Percentiles rank a stretch among this genome's conserved stretches.
phyloP scores from a whole-genome alignment of 163 green algal species.

The Chloroidium sp. region DNA sequence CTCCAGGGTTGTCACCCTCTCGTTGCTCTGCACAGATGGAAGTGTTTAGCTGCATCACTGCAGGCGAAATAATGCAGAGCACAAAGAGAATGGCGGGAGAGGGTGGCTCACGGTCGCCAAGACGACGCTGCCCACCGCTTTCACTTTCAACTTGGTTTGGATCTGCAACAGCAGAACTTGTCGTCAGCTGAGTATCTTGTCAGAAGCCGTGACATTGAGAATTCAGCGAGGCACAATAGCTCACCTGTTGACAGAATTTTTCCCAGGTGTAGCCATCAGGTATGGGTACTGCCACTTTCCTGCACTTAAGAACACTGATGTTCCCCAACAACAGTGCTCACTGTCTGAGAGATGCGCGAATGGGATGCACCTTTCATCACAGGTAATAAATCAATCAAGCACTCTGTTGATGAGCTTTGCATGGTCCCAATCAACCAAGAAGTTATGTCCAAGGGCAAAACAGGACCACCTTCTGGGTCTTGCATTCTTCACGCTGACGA shows the following conservation, averaged over 20 bases:
- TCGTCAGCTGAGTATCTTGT: background rate
- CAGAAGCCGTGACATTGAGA: background rate
- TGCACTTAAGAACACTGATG: slow-evolving; percentile 14
- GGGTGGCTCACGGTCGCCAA: slow-evolving; percentile 48
- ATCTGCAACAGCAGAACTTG: slow-evolving; percentile 31
- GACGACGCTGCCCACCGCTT: slow-evolving; percentile 55
- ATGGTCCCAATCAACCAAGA: background rate
- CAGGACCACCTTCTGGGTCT: slow-evolving; percentile 45
- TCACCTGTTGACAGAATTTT: slow-evolving; percentile 55
- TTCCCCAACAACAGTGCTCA: no score
- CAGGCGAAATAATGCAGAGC: background rate
- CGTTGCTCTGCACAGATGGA: slow-evolving; percentile 45
- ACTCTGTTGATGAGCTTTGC: background rate
- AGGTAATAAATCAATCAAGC: background rate
- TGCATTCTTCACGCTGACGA: slow-evolving; percentile 67
- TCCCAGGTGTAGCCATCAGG: slow-evolving; percentile 68
- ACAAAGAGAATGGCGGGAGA: background rate
- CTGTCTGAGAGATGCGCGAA: background rate
- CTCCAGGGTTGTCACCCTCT: slow-evolving; percentile 62
- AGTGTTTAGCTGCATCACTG: background rate
- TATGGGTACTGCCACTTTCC: slow-evolving; percentile 80
- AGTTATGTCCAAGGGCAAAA: no score
- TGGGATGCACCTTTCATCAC: background rate
- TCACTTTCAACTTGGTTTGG: slow-evolving; percentile 69
- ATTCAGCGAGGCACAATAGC: background rate